phyloP scores from a whole-genome alignment of 768 basidiomycete species.

The Hygrophorus russula region DNA sequence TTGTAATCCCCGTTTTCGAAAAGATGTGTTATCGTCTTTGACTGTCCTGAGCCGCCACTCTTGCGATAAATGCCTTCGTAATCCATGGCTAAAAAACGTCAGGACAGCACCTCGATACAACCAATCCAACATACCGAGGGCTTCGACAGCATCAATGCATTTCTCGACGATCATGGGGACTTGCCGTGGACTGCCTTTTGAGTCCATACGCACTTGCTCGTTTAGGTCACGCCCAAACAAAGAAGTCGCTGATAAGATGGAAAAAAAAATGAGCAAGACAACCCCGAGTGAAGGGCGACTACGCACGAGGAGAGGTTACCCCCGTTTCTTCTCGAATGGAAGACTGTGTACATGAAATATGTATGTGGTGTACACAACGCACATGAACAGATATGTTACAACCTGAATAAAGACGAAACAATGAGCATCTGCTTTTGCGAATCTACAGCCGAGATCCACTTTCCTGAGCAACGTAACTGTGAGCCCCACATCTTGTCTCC shows the following conservation, averaged over 20 bases:
- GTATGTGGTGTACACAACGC: constrained; percentile 67
- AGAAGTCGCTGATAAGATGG: constrained; percentile 48
- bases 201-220: constrained; percentile 72
- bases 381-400: constrained; percentile 84
- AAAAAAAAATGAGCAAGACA: not conserved
- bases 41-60: constrained; percentile 85
- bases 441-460: constrained; percentile 19
- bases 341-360: constrained; percentile 51
- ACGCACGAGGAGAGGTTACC: constrained; percentile 28
- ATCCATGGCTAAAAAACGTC: constrained; percentile 54
- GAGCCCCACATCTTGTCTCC: constrained; percentile 98
- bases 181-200: constrained; percentile 42
- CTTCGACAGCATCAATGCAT: constrained; percentile 91
- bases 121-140: constrained; percentile 44
- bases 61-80: constrained; percentile 99
- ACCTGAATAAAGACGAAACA: constrained; percentile 27
- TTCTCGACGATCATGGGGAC: constrained; percentile 91
- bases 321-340: constrained; percentile 19
- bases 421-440: not conserved
- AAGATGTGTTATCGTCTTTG: constrained; percentile 85
- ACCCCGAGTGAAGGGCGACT: not conserved
- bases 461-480: constrained; percentile 84
- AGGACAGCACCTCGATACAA: not conserved
- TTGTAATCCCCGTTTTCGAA: constrained; percentile 90
- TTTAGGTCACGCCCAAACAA: constrained; percentile 88